phyloP scores from a whole-genome alignment of 345 rosid genomes.

The Brassica rapa region DNA sequence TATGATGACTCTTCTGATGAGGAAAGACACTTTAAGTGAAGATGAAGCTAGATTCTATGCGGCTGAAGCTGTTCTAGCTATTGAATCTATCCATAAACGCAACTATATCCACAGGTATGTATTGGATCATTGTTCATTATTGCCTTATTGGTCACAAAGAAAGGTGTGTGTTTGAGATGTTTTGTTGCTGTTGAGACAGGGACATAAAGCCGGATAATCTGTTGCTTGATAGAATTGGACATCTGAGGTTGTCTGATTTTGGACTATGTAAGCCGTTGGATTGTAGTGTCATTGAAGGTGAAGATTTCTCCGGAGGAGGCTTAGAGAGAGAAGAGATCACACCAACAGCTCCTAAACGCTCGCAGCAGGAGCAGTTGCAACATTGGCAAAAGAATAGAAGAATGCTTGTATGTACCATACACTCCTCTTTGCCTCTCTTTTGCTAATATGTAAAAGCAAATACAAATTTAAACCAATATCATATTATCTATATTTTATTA shows the following conservation, averaged over 20 bases:
- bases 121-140: not conserved
- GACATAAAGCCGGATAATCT: not conserved
- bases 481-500: too few relatives aligned
- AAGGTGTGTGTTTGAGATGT: not conserved
- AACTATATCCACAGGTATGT: not conserved
- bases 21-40: not conserved
- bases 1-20: not conserved
- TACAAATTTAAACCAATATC: too few relatives aligned
- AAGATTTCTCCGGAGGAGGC: not conserved
- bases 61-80: not conserved
- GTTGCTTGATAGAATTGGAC: not conserved
- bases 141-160: not conserved
- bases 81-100: not conserved
- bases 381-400: not conserved
- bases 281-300: not conserved
- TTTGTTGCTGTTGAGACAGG: not conserved
- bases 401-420: not conserved
- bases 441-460: too few relatives aligned
- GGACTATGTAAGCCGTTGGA: not conserved
- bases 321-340: not conserved
- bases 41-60: not conserved
- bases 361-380: not conserved
- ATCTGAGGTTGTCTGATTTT: not conserved
- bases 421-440: not conserved
- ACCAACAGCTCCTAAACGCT: not conserved